Percentiles rank a stretch among this genome's conserved stretches.
Conservation (phyloP, 2,329 filamentous ascomycete species). For the Botrytis sinoallii region DNA sequence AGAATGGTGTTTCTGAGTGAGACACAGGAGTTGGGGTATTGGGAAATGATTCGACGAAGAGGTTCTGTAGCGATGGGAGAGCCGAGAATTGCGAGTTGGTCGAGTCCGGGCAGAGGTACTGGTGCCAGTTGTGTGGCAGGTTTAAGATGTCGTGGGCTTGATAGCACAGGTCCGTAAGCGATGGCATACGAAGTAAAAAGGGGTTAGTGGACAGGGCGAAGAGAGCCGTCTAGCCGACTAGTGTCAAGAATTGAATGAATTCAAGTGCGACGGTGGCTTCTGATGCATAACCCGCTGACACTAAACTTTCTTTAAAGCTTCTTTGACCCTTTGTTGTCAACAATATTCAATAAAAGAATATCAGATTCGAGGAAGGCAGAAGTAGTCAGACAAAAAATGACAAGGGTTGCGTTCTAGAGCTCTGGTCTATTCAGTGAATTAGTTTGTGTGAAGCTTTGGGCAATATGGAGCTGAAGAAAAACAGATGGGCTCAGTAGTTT, state of each 20-base stretch:
- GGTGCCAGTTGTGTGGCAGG: not conserved
- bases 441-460: too few species aligned
- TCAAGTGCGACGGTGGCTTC: not conserved
- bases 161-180: not conserved
- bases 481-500: not conserved
- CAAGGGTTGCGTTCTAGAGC: not conserved
- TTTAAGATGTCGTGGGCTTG: not conserved
- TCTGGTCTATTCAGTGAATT: not conserved
- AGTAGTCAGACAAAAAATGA: slow-evolving; percentile 2
- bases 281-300: not conserved
- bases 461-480: not conserved
- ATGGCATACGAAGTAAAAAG: not conserved
- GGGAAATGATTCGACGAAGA: not conserved
- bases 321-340: not conserved
- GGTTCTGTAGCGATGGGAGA: not conserved
- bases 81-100: not conserved
- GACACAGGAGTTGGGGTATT: not conserved
- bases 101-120: not conserved
- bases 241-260: not conserved
- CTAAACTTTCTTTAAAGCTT: not conserved
- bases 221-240: not conserved
- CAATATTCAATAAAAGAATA: not conserved
- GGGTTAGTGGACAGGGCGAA: not conserved
- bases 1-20: not conserved
- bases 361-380: not conserved